Evolutionary conservation across 2,329 filamentous ascomycete genomes (phyloP), one percentile per base, ranked within the genome.

Genomic region (Fusarium mangiferae): DNA sequence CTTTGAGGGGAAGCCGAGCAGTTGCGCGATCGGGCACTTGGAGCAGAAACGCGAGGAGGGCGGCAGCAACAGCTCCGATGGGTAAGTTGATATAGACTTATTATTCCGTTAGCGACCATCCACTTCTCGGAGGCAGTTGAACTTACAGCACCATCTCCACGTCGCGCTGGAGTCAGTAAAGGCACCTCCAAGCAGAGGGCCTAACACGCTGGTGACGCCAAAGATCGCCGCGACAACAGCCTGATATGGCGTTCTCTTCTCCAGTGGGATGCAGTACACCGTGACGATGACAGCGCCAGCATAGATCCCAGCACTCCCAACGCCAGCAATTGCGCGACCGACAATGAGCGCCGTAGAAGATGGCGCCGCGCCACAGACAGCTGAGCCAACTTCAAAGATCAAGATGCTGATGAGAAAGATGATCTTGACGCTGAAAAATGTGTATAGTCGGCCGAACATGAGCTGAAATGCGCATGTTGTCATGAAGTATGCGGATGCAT

Each of bases 341-440:
- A 70, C 48, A 14, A 77, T 76, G 0, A 77, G 56, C 4, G 59
- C 57, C 18, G 55, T 48, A 2, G 70, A 67, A 6, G 49, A 61
- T 3, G 62, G 70, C 2, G 75, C 71, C 0, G 70, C 72, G 7
- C 60, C 77, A 59, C 87, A 89, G 35, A 90, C 80, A 11, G 88
- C 76, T 10, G 82, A 85, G 24, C 88, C 87, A 1, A 87, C 56
- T 73, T 89, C 87, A 55, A 90, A 90, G 80, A 5, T 80, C 6
- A 72, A 42, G 5, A 88, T 78, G 72, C 85, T 89, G 7, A 81
- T 81, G 45, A 82, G 82, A 49, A 62, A 62, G 10, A 30, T 36
- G 11, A 15, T 6, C 26, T 83, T 83, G 68, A 88, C 80, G 24
- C 83, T 79, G 70, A 88, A 89, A 75, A 86, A 86, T 51, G 82